Percentiles rank a stretch among this genome's conserved stretches.
These are phyloP conservation scores for Dactylella cylindrospora DNA, from an alignment of 2,329 filamentous ascomycete species.

Conservation along the genomic window DNA sequence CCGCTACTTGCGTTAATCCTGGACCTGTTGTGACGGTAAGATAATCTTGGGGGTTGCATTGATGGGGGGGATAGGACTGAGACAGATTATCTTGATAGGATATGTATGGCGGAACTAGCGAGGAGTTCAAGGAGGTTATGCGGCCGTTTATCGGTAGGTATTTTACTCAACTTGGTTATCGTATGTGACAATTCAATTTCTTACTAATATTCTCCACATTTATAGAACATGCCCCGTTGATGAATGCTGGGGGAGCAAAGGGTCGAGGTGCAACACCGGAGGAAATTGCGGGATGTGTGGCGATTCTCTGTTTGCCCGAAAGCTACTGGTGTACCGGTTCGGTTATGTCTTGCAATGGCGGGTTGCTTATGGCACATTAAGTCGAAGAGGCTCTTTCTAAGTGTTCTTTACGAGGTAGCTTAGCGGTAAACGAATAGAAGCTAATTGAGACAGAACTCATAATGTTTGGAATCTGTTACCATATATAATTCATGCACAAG, in stretches of 20 bases:
- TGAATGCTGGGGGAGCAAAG: constrained; percentile 56
- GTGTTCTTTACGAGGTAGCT: too few relatives aligned
- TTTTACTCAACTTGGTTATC: background rate
- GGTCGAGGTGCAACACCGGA: constrained; percentile 65
- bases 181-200: background rate
- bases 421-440: too few relatives aligned
- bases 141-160: constrained; percentile 60
- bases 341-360: constrained; percentile 78
- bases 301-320: constrained; percentile 72
- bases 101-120: constrained; percentile 63
- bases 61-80: background rate
- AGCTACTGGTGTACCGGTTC: constrained; percentile 77
- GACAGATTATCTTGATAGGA: constrained; percentile 51
- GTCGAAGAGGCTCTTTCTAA: too few relatives aligned
- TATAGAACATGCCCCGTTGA: constrained; percentile 61
- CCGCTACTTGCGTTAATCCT: constrained; percentile 67
- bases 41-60: background rate
- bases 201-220: constrained; percentile 53
- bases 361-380: constrained; percentile 69
- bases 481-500: too few relatives aligned
- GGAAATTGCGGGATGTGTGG: constrained; percentile 75
- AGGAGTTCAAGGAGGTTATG: constrained; percentile 62
- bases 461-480: too few relatives aligned
- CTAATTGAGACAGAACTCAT: too few relatives aligned
- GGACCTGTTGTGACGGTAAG: constrained; percentile 62